These are phyloP conservation scores for Taphrina wiesneri DNA, from an alignment of 1,139 yeast genomes.

Conservation along the genomic window DNA sequence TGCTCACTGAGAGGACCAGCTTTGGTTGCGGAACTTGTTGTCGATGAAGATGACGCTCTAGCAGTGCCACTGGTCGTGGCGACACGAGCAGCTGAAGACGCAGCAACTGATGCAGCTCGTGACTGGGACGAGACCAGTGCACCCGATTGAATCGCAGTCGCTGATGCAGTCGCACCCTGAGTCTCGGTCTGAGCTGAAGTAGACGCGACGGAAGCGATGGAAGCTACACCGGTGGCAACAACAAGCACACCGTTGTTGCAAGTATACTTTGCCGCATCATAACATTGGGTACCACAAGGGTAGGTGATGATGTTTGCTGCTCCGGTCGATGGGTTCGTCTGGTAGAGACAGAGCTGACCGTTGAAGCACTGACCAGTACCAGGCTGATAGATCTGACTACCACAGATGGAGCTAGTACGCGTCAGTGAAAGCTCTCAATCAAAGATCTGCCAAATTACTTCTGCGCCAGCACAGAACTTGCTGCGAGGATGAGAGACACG, in stretches of 20 bases:
- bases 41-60: not conserved
- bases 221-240: conserved; percentile 16
- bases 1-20: not conserved
- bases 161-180: conserved; percentile 26
- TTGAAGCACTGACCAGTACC: conserved; percentile 29
- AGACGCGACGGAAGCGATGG: conserved; percentile 2
- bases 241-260: conserved; percentile 17
- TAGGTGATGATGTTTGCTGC: conserved; percentile 19
- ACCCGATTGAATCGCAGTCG: conserved; percentile 20
- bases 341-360: conserved; percentile 23
- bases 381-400: conserved; percentile 25
- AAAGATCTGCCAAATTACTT: not conserved
- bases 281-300: conserved; percentile 27
- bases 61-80: conserved; percentile 5
- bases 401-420: conserved; percentile 21
- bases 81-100: conserved; percentile 8
- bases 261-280: conserved; percentile 29
- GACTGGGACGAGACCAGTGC: conserved; percentile 19
- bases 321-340: conserved; percentile 18
- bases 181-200: conserved; percentile 18
- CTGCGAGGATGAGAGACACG: conserved; percentile 12
- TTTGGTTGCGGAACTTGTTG: not conserved
- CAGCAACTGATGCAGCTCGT: conserved; percentile 13
- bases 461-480: conserved; percentile 18
- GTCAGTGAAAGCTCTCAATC: not conserved